Base-by-base conservation (phyloP, 2,329 filamentous ascomycete genomes). In the Ophiostoma australiae region DNA sequence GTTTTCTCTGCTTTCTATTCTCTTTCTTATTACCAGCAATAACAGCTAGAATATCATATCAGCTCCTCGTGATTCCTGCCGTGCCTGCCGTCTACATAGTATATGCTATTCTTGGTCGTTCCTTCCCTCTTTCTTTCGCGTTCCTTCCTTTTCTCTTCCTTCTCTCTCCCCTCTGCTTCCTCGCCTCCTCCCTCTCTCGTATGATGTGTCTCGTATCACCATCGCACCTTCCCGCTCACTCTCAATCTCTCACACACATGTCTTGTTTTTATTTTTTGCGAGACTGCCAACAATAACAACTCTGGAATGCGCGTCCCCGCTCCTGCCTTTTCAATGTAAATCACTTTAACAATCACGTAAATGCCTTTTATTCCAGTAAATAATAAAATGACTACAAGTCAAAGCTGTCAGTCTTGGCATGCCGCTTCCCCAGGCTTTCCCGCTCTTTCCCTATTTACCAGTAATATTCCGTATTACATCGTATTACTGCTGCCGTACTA, bases 371-470 rank as follows among this genome's bases (percentile, higher is more conserved):
- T n/a, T n/a, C n/a, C n/a, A n/a, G n/a, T n/a, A n/a, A n/a, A n/a
- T n/a, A n/a, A n/a, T n/a, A n/a, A n/a, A n/a, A n/a, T n/a, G n/a
- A n/a, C n/a, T n/a, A n/a, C 3, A n/a, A n/a, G 20, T 23, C 52
- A 31, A 58, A 31, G 23, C 23, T 8, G 52, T n/a, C 52, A 4
- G 23, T 58, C 44, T 58, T 11, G 52, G 52, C 52, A 58, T 58
- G 52, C 52, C 52, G 23, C 52, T 58, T 58, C 52, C 52, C 52
- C 52, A 58, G 44, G 52, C 52, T 58, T 58, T 58, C n/a, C 52
- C 11, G 23, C 17, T 58, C 52, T 27, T 58, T 23, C 52, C n/a
- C 23, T 58, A 13, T 58, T 58, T 4, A 23, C 10, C 23, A 27
- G 10, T 27, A 11, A 8, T 58, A 8, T 17, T 58, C 52, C 52